These are phyloP conservation scores for Exophiala lecanii-corni DNA, from an alignment of 2,329 filamentous ascomycete genomes.

Conservation along the genomic window DNA sequence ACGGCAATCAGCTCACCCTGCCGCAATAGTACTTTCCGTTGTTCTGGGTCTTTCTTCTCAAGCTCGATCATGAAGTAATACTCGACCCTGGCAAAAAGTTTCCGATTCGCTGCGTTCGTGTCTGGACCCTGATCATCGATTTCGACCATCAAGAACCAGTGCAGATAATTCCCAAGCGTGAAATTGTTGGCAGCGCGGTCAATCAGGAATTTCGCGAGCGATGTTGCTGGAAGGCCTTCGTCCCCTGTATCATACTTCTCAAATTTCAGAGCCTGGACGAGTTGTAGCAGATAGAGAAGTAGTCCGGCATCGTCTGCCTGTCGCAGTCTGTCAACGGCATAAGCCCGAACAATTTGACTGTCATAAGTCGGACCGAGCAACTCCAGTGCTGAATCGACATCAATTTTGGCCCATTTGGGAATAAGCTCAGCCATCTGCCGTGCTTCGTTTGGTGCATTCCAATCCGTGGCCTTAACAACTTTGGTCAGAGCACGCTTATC, in stretches of 20 bases:
- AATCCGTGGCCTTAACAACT: conserved; percentile 96
- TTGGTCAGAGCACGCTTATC: conserved; percentile 93
- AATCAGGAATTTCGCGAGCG: conserved; percentile 83
- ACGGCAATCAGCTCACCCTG: conserved; percentile 88
- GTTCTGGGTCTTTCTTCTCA: conserved; percentile 67
- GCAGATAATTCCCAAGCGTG: conserved; percentile 86
- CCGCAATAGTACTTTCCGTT: conserved; percentile 69
- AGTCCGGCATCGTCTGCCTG: conserved; percentile 92
- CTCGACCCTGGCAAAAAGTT: conserved; percentile 86
- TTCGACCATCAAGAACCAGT: conserved; percentile 99
- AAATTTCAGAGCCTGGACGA: conserved; percentile 94
- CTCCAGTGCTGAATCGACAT: conserved; percentile 90
- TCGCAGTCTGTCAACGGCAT: conserved; percentile 84
- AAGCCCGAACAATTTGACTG: conserved; percentile 80
- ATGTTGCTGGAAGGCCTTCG: conserved; percentile 68
- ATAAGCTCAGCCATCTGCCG: conserved; percentile 86
- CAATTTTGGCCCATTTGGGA: conserved; percentile 91
- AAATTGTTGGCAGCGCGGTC: conserved; percentile 83
- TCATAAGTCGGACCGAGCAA: conserved; percentile 88
- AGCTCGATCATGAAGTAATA: conserved; percentile 94
- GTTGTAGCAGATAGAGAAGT: conserved; percentile 82
- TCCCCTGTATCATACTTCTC: conserved; percentile 68
- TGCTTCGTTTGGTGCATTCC: conserved; percentile 78
- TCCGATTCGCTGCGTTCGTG: conserved; percentile 65
- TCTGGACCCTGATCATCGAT: conserved; percentile 78